Evolutionary conservation across 768 basidiomycete genomes (phyloP).

Genomic region (Tricholomella constricta): DNA sequence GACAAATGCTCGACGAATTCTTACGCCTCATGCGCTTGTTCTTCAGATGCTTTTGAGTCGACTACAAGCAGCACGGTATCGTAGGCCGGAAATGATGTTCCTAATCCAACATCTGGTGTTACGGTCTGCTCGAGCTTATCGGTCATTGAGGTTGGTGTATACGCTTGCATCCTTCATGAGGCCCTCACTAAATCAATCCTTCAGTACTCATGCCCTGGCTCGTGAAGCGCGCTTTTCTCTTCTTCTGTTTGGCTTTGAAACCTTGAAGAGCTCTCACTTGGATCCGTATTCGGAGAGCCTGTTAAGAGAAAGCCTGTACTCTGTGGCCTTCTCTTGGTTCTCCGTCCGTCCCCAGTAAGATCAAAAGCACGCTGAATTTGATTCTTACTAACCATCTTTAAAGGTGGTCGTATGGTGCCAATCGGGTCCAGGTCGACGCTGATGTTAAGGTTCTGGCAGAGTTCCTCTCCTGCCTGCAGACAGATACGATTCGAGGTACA

Average conservation of each 20-base stretch:
- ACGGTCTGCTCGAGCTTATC: slow-evolving; percentile 72
- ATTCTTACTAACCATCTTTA: background rate
- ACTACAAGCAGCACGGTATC: slow-evolving; percentile 91
- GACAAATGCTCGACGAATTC: slow-evolving; percentile 67
- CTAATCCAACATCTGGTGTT: slow-evolving; percentile 84
- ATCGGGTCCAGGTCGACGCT: slow-evolving; percentile 84
- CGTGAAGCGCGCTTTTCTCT: slow-evolving; percentile 90
- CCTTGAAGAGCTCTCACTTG: slow-evolving; percentile 83
- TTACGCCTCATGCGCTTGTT: slow-evolving; percentile 82
- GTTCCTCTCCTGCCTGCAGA: slow-evolving; percentile 75
- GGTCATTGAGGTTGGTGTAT: slow-evolving; percentile 67
- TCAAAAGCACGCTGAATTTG: background rate
- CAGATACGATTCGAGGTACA: slow-evolving; percentile 66
- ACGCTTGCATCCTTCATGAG: background rate
- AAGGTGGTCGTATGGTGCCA: slow-evolving; percentile 97
- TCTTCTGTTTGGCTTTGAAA: slow-evolving; percentile 90
- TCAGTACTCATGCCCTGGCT: slow-evolving; percentile 88
- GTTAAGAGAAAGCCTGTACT: slow-evolving; percentile 76
- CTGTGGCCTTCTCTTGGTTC: slow-evolving; percentile 90
- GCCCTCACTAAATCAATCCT: slow-evolving; percentile 2
- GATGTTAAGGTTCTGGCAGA: slow-evolving; percentile 88
- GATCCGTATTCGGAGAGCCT: slow-evolving; percentile 80
- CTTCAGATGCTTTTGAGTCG: slow-evolving; percentile 89
- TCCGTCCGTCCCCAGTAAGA: slow-evolving; percentile 88
- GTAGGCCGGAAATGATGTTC: slow-evolving; percentile 80